Evolutionary conservation across 108 stramenopile species (phyloP), one percentile per base, ranked within the genome.

Genomic region (Nitzschia palea): DNA sequence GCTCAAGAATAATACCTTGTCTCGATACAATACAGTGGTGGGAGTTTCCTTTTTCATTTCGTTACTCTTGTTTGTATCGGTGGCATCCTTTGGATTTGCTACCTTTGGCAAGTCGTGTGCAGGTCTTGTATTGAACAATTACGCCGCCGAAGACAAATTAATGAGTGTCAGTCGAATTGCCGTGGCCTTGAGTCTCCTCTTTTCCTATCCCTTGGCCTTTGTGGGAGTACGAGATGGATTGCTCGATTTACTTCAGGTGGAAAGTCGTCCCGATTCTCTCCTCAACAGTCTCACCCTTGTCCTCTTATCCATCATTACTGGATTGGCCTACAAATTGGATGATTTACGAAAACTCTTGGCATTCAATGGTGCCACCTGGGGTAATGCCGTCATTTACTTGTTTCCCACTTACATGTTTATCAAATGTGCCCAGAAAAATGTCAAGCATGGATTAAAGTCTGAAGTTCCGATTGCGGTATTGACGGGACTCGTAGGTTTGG

Each of bases 81-180:
- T 95, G 17, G 86, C 90, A 30, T 65, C 74, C 2, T 78, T 86
- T 66, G 94, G 92, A 26, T 96, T 93, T 71, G 54, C 85, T 32
- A 95, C 94, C 9, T 97, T 97, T 73, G 97, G 95, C 27, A 80
- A 72, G 36, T 54, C 78, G 26, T 78, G 88, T 20, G 44, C 73
- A 56, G 88, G 93, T n/a, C 67, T 97, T 48, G 90, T 95, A 62
- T 76, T 97, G 69, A 90, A 95, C 74, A 96, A 94, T 58, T 97
- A 93, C 73, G 65, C 93, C 23, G 88, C 73, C 51, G 73, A 85
- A 44, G 97, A 97, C 80, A 55, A 64, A 14, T 70, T 95, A 32
- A 87, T 91, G 55, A 84, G 77, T 45, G 33, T 87, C 15, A 84
- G 86, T 63, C 81, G 94, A 6, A 50, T 90, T 30, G 95, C 94